Evolutionary conservation across 345 rosid genomes (phyloP).

Genomic region (Ceriops decandra): DNA sequence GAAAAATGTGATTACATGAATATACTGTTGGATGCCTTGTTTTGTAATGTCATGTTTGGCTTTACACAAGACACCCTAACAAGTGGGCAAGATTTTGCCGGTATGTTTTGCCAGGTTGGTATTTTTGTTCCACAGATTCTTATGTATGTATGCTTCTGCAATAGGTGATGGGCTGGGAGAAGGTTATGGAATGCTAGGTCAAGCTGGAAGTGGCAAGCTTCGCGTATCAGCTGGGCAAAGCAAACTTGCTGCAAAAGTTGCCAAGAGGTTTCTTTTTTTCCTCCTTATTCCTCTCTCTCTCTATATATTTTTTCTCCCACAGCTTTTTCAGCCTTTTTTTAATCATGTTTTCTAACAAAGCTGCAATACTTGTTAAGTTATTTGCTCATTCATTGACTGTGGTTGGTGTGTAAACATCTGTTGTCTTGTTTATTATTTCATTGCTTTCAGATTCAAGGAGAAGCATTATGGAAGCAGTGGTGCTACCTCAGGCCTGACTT

Average conservation of each 20-base stretch:
- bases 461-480: conserved; percentile 72
- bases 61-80: not conserved
- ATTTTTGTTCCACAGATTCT: not conserved
- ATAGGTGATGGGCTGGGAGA: conserved; percentile 97
- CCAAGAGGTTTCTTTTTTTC: conserved; percentile 55
- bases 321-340: not conserved
- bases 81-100: not conserved
- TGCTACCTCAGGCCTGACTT: conserved; percentile 84
- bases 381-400: not conserved
- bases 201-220: conserved; percentile 97
- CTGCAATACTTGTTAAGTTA: not conserved
- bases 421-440: not conserved
- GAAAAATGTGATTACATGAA: too few species aligned
- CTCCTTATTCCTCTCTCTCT: not conserved
- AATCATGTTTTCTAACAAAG: not conserved
- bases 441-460: conserved; percentile 78
- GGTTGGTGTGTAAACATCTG: not conserved
- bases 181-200: conserved; percentile 99
- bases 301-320: not conserved
- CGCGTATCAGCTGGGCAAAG: conserved; percentile 86
- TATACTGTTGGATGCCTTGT: not conserved
- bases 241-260: conserved; percentile 88
- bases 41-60: not conserved
- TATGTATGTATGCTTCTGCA: conserved; percentile 7
- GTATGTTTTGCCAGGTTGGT: not conserved